These are phyloP conservation scores for Saccharomyces pastorianus DNA, from an alignment of 1,139 yeast species.

Conservation along the genomic window DNA sequence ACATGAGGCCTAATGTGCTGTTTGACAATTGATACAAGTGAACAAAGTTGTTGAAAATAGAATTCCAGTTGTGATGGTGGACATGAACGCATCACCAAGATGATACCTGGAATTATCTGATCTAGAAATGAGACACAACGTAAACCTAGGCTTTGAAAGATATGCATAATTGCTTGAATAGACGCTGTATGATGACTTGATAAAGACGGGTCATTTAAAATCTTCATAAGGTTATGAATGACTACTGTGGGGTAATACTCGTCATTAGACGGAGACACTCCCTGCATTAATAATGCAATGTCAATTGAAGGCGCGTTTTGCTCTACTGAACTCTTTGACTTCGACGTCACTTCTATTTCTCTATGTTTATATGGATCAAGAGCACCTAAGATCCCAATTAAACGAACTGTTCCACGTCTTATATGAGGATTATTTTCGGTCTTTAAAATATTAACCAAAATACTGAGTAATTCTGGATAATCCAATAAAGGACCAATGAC, in stretches of 20 bases:
- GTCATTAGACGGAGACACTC: constrained; percentile 87
- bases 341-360: constrained; percentile 70
- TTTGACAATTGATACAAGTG: constrained; percentile 71
- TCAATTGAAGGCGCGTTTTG: constrained; percentile 87
- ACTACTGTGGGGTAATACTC: constrained; percentile 96
- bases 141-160: constrained; percentile 79
- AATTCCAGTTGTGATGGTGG: constrained; percentile 78
- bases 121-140: constrained; percentile 82
- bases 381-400: constrained; percentile 91
- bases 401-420: constrained; percentile 77
- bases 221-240: constrained; percentile 71
- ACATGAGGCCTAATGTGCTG: constrained; percentile 84
- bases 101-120: constrained; percentile 80
- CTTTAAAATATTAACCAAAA: constrained; percentile 70
- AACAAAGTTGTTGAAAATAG: constrained; percentile 81
- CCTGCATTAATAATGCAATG: constrained; percentile 82
- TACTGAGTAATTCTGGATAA: constrained; percentile 80
- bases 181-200: constrained; percentile 84
- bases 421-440: constrained; percentile 71
- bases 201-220: constrained; percentile 76
- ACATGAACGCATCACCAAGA: constrained; percentile 77
- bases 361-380: constrained; percentile 92
- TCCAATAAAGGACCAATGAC: constrained; percentile 92
- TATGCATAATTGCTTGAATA: constrained; percentile 84
- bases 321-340: constrained; percentile 58